phyloP scores from a whole-genome alignment of 495 filamentous ascomycete species.

The Penicillium antarcticum region DNA sequence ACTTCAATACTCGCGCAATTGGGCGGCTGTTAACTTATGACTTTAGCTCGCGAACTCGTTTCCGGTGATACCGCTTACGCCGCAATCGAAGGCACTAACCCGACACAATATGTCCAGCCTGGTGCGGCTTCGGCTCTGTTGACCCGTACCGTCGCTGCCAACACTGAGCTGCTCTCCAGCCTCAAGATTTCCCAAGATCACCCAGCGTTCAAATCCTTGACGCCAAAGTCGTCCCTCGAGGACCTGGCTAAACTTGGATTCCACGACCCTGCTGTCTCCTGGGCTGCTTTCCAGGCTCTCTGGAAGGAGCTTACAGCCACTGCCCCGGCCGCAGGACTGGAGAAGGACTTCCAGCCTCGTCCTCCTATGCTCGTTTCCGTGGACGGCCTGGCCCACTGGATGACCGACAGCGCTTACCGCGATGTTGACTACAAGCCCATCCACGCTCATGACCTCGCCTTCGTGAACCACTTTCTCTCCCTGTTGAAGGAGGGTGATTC shows the following conservation, averaged over 20 bases:
- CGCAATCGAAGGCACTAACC: conserved; percentile 55
- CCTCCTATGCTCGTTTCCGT: conserved; percentile 77
- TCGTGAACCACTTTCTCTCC: conserved; percentile 72
- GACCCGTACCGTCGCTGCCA: conserved; percentile 66
- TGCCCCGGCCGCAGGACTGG: conserved; percentile 37
- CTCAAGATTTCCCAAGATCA: conserved; percentile 59
- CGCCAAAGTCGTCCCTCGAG: conserved; percentile 60
- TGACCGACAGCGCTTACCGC: conserved; percentile 73
- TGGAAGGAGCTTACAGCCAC: conserved; percentile 72
- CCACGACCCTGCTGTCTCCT: conserved; percentile 70
- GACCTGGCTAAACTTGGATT: conserved; percentile 67
- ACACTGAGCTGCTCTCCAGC: conserved; percentile 58
- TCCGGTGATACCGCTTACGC: conserved; percentile 77
- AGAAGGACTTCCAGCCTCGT: conserved; percentile 45
- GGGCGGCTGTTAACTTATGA: conserved; percentile 9
- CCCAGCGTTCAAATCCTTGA: conserved; percentile 51
- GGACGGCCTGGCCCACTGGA: conserved; percentile 77
- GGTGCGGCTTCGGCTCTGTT: conserved; percentile 71
- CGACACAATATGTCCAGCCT: conserved; percentile 71
- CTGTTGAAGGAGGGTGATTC: conserved; percentile 54
- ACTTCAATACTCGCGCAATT: background rate
- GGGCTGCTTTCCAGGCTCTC: conserved; percentile 77
- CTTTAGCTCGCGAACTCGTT: conserved; percentile 73
- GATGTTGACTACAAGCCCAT: conserved; percentile 63
- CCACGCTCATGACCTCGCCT: conserved; percentile 80